Base-by-base conservation (phyloP, 352 stramenopile species). In the Phytopythium ostracodes region DNA sequence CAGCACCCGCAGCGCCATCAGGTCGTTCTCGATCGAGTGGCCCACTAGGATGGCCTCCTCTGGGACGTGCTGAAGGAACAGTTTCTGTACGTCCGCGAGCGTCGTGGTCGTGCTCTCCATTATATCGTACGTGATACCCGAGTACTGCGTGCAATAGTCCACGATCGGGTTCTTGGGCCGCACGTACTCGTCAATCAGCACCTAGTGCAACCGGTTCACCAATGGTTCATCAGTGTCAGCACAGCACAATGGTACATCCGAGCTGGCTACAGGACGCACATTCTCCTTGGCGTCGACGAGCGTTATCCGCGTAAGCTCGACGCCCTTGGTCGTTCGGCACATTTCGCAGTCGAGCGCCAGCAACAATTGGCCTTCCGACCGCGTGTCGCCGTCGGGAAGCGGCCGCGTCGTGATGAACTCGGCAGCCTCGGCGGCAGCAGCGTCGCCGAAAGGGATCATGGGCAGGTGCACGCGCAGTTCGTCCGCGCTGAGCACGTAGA, bases 11-110 rank as follows among this genome's bases (percentile, higher is more conserved):
- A 96, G 67, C 11, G 84, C 85, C 55, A 73, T 60, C 7, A 96
- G 64, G 60, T 96, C 88, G 65, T 95, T 96, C 59, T 96, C 88
- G 54, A 96, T 85, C 44, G 84, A 94, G 64, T 96, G 88, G 18
- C 88, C 88, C n/a, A 96, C 84, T 31, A 96, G 71, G 44, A 96
- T 91, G 6, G 87, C 85, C 24, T 92, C 72, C 0, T 79, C 76
- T 7, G 84, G 75, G 0, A 92, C 77, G 46, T 87, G 55, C 15
- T 71, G 53, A 4, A 93, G 55, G 38, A 95, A 86, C 11, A 67
- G 70, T 12, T 80, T 38, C 59, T 95, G 86, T n/a, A 88, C 77
- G 29, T 92, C 76, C n/a, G 62, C 63, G 6, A 96, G 67, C 6
- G 68, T 72, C 60, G 70, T 90, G 17, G 67, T 84, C 22, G 80